Base-by-base conservation (phyloP, 2,329 filamentous ascomycete genomes). In the Diplodia sapinea region DNA sequence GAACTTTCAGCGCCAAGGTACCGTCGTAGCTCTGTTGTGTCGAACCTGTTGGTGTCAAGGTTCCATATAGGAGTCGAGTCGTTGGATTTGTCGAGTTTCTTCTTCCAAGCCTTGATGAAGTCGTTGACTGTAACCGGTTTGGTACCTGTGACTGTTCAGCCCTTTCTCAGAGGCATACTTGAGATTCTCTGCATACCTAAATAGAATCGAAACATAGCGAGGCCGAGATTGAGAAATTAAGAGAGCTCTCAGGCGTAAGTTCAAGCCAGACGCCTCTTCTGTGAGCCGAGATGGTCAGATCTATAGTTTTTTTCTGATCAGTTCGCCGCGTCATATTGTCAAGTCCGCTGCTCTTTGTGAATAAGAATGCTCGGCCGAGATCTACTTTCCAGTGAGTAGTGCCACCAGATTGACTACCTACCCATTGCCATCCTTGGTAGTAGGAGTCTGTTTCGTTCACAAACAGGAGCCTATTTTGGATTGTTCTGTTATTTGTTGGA, bases 151-250 rank as follows among this genome's bases (percentile, higher is more conserved):
- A 2, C 1, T 43, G 38, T 5, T 43, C 15, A 43, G 4, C 13
- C 4, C 15, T 4, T 43, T 5, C 0, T 17, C 1, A 6, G n/a
- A 15, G 15, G 4, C 6, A 2, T 1, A 6, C 1, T 43, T 43
- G 38, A 43, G 15, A 13, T 13, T 17, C 2, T 2, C 13, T 43
- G 4, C 15, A 2, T 5, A 43, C 38, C 15, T 1, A 43, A 15
- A 17, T 17, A 15, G 38, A 13, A 43, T 43, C 38, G 38, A 43
- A 43, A 7, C 38, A 43, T 43, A 43, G 15, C 3, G 38, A 43
- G 2, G 15, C 13, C 5, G 38, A 5, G 13, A 43, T 43, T 4
- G 38, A 43, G 13, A 5, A 43, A 17, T 15, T 5, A 5, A 0
- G 4, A 3, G 38, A 43, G 38, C 2, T 2, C 1, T 5, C 13